Conservation (phyloP, 345 rosid genomes). For the Dipteronia sinensis region DNA sequence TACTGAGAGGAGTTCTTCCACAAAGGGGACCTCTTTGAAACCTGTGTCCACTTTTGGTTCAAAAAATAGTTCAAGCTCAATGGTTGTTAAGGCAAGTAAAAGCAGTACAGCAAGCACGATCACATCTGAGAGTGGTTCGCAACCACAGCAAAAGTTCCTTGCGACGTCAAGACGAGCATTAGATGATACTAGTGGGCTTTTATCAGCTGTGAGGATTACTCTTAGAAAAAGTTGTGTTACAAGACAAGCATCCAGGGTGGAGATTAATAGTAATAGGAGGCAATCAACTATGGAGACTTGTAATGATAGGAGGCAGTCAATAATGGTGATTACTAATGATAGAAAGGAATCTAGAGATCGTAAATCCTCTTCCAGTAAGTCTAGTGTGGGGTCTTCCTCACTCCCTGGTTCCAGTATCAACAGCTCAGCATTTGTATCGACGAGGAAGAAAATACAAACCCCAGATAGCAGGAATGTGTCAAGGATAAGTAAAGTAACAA, state of each 20-base stretch:
- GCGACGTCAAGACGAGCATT: constrained; percentile 41
- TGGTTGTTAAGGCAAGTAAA: constrained; percentile 23
- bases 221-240: constrained; percentile 55
- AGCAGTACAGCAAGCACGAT: constrained; percentile 39
- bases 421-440: constrained; percentile 12
- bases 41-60: constrained; percentile 11
- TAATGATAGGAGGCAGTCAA: constrained; percentile 28
- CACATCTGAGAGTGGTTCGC: constrained; percentile 39
- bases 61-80: constrained; percentile 22
- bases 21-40: constrained; percentile 20
- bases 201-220: constrained; percentile 39
- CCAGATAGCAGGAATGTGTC: constrained; percentile 46
- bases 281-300: constrained; percentile 29
- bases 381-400: constrained; percentile 58
- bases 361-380: constrained; percentile 48
- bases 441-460: constrained; percentile 37
- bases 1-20: constrained; percentile 25
- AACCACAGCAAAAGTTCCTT: constrained; percentile 22
- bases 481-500: constrained; percentile 31
- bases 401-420: constrained; percentile 22
- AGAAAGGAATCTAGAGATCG: constrained; percentile 26
- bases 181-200: constrained; percentile 39
- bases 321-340: constrained; percentile 33
- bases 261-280: constrained; percentile 25
- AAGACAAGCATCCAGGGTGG: constrained; percentile 57